Conservation (phyloP, 352 stramenopile genomes). For the Pythium aphanidermatum region DNA sequence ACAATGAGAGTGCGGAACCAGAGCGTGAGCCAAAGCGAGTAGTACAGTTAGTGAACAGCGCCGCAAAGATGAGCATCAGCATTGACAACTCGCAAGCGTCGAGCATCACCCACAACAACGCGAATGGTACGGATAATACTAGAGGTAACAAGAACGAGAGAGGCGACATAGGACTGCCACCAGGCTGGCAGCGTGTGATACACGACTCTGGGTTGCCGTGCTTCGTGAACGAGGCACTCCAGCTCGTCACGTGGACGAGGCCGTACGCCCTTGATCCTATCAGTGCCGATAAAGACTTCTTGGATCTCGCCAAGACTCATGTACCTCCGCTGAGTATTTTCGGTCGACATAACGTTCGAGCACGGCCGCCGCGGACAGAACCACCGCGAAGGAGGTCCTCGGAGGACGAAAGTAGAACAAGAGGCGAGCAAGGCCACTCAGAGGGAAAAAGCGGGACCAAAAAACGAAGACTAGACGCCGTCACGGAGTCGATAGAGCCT, state of each 20-base stretch:
- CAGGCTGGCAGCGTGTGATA: constrained; percentile 51
- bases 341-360: constrained; percentile 2
- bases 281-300: constrained; percentile 24
- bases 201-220: constrained; percentile 67
- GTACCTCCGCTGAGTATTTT: constrained; percentile 69
- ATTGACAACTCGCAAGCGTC: no score
- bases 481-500: background rate
- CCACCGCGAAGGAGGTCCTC: background rate
- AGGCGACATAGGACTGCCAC: constrained; percentile 33
- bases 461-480: constrained; percentile 7
- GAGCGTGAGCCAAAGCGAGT: background rate
- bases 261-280: constrained; percentile 51
- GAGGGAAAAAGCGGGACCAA: background rate
- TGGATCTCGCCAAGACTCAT: constrained; percentile 43
- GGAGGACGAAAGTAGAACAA: background rate
- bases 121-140: background rate
- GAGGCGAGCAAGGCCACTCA: background rate
- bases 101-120: background rate
- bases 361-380: no score
- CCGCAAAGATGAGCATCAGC: background rate
- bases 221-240: constrained; percentile 49
- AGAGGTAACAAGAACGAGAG: background rate
- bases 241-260: constrained; percentile 63
- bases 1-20: no score
- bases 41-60: constrained; percentile 3